phyloP scores from a whole-genome alignment of 352 stramenopile genomes.

The Phytopythium boreale region DNA sequence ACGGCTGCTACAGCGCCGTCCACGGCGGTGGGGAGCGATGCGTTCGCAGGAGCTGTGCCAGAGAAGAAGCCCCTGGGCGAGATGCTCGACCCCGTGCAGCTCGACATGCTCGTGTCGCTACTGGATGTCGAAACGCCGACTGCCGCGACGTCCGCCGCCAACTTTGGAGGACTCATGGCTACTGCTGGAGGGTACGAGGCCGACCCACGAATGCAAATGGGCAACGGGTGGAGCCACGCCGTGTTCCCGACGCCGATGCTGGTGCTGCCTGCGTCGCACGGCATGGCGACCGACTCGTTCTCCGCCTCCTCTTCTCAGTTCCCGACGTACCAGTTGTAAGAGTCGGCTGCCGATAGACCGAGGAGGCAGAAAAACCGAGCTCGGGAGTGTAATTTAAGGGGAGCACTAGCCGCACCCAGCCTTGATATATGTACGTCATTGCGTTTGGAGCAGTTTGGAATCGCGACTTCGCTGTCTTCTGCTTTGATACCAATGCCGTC shows the following conservation, averaged over 20 bases:
- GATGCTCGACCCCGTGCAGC: conserved; percentile 22
- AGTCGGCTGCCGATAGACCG: background rate
- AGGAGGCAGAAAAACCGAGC: background rate
- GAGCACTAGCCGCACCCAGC: background rate
- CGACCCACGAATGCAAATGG: background rate
- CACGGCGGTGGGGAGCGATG: background rate
- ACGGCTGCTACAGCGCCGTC: background rate
- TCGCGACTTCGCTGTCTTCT: background rate
- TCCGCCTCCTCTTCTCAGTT: conserved; percentile 3
- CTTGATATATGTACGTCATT: background rate
- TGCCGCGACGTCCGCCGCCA: background rate
- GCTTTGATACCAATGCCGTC: background rate
- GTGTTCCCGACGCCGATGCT: background rate
- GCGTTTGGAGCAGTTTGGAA: background rate
- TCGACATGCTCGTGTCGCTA: conserved; percentile 39
- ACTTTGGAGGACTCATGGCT: background rate
- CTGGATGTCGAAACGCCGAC: conserved; percentile 27
- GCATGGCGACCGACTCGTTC: conserved; percentile 4
- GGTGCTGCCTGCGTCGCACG: background rate
- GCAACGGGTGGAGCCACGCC: background rate
- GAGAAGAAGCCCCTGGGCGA: conserved; percentile 7
- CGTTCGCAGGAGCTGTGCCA: background rate
- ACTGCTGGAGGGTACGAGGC: background rate
- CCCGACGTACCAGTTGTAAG: conserved; percentile 8
- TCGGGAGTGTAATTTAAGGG: conserved; percentile 5